phyloP scores from a whole-genome alignment of 2,329 filamentous ascomycete genomes.

The Sarocladium brachiariae region DNA sequence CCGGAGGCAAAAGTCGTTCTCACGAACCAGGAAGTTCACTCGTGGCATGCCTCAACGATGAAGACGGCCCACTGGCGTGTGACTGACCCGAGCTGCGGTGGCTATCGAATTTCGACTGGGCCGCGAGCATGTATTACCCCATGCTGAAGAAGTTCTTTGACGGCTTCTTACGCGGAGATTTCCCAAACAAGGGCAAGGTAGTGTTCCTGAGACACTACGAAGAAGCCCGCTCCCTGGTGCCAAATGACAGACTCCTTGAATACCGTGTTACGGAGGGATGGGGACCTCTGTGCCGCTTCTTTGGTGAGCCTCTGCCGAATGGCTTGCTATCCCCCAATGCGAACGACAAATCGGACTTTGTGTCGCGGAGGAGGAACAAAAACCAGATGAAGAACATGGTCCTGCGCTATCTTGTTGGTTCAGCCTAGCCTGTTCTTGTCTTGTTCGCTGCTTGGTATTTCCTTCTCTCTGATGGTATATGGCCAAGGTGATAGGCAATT shows the following conservation, averaged over 20 bases:
- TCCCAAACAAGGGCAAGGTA: slow-evolving; percentile 57
- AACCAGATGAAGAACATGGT: slow-evolving; percentile 29
- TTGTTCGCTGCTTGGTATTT: neutral
- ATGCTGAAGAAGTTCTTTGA: slow-evolving; percentile 66
- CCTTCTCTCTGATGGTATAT: no score
- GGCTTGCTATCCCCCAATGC: slow-evolving; percentile 27
- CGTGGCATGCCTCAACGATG: slow-evolving; percentile 56
- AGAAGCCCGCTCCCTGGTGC: slow-evolving; percentile 25
- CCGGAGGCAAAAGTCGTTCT: slow-evolving; percentile 67
- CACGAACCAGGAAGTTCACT: slow-evolving; percentile 58
- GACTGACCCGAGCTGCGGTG: slow-evolving; percentile 48
- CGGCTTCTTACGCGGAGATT: slow-evolving; percentile 61
- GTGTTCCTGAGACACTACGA: slow-evolving; percentile 42
- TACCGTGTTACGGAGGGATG: slow-evolving; percentile 29
- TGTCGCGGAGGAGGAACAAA: slow-evolving; percentile 25
- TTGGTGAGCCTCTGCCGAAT: slow-evolving; percentile 27
- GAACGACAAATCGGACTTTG: slow-evolving; percentile 29
- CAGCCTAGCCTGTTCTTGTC: no score
- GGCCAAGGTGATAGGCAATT: no score
- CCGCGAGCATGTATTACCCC: slow-evolving; percentile 59
- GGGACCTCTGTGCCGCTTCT: slow-evolving; percentile 21
- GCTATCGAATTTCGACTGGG: slow-evolving; percentile 46
- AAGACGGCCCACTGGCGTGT: slow-evolving; percentile 63
- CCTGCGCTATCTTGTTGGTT: slow-evolving; percentile 17
- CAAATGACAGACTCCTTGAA: slow-evolving; percentile 26